Conservation (phyloP, 768 basidiomycete species). For the Amyloporia xantha region DNA sequence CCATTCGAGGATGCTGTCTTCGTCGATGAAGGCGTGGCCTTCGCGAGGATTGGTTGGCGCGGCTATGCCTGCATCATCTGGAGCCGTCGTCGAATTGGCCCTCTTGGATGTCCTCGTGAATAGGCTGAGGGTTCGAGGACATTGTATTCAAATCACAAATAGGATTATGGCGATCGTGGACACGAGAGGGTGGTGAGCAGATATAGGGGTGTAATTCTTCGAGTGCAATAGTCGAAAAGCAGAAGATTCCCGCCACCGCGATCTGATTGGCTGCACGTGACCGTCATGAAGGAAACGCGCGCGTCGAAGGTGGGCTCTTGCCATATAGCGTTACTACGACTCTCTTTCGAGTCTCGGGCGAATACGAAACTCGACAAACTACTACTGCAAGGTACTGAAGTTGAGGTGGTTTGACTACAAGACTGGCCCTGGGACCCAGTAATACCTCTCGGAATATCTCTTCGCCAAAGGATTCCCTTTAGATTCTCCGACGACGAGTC, state of each 20-base stretch:
- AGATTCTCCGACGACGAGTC: slow-evolving; percentile 14
- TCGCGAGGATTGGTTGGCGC: slow-evolving; percentile 21
- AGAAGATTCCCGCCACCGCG: not conserved
- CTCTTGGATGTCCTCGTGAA: slow-evolving; percentile 32
- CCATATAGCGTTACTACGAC: too few relatives aligned
- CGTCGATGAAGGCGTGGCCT: slow-evolving; percentile 29
- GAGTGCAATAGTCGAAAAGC: too few relatives aligned
- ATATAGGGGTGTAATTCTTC: too few relatives aligned
- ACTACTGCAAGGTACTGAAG: too few relatives aligned
- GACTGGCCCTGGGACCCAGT: too few relatives aligned
- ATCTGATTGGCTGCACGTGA: not conserved
- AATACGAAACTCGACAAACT: too few relatives aligned
- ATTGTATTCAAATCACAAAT: not conserved
- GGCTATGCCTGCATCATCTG: slow-evolving; percentile 12
- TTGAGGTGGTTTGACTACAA: too few relatives aligned
- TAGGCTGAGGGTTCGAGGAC: too few relatives aligned
- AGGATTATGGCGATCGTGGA: too few relatives aligned
- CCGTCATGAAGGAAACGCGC: not conserved
- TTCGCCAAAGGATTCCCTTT: slow-evolving; percentile 16
- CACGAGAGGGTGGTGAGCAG: too few relatives aligned
- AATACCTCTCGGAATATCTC: not conserved
- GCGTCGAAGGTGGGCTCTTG: too few relatives aligned
- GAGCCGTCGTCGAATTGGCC: slow-evolving; percentile 64
- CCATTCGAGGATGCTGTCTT: slow-evolving; percentile 20
- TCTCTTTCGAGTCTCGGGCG: too few relatives aligned